Evolutionary conservation across 805 yeast genomes (phyloP).

Genomic region (Suhomyces xylopsoci): DNA sequence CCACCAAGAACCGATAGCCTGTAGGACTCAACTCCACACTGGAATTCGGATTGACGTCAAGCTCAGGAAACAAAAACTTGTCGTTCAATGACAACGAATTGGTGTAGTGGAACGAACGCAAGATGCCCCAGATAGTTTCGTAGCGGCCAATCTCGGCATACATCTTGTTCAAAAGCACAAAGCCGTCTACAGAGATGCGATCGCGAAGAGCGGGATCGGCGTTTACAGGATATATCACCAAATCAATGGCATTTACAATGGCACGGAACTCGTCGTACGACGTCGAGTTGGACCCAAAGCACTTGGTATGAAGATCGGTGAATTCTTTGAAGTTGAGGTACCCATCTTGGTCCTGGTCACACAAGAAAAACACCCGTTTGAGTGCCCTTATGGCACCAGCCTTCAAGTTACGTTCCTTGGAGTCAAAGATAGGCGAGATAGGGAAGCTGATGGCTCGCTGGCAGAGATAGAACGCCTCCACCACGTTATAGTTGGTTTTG

Average conservation of each 20-base stretch:
- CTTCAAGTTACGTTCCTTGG: conserved; percentile 81
- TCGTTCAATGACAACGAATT: conserved; percentile 86
- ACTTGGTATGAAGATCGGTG: conserved; percentile 62
- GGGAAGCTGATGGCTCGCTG: conserved; percentile 93
- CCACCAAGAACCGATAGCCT: conserved; percentile 91
- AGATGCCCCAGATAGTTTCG: conserved; percentile 95
- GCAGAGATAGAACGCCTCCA: conserved; percentile 89
- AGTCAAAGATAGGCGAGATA: conserved; percentile 85
- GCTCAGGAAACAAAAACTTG: conserved; percentile 69
- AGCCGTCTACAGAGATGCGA: conserved; percentile 74
- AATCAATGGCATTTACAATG: conserved; percentile 32
- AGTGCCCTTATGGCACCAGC: conserved; percentile 75
- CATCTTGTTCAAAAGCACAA: conserved; percentile 69
- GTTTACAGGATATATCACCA: conserved; percentile 25
- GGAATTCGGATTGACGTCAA: conserved; percentile 70
- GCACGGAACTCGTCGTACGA: conserved; percentile 31
- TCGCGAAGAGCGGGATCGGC: conserved; percentile 9
- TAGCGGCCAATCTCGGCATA: conserved; percentile 92
- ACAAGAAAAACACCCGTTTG: conserved; percentile 73
- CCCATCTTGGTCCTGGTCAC: conserved; percentile 92
- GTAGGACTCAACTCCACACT: conserved; percentile 90
- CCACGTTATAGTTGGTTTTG: conserved; percentile 75
- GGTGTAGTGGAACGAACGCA: conserved; percentile 85
- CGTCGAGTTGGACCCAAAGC: conserved; percentile 52
- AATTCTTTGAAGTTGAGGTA: conserved; percentile 70